Base-by-base conservation (phyloP, 164 flowering plant species). In the Protea cynaroides region DNA sequence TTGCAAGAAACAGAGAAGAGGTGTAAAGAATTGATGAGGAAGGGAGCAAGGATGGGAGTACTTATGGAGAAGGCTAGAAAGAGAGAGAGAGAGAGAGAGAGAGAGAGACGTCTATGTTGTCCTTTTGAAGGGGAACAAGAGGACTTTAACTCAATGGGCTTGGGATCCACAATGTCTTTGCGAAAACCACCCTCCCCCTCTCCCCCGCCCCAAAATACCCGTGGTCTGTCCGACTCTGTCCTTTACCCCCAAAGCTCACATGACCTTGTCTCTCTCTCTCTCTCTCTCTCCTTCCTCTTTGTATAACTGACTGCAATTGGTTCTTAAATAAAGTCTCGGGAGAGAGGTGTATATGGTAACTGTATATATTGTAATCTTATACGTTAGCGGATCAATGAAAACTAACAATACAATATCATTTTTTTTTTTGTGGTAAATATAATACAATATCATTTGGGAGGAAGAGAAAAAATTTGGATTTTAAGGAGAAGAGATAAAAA, bases 181-280 rank as follows among this genome's bases (percentile, higher is more conserved):
- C 34, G 63, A 58, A 55, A 69, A 67, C 81, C 79, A 78, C 65
- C n/a, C n/a, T n/a, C n/a, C n/a, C n/a, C n/a, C n/a, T n/a, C n/a
- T n/a, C n/a, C n/a, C n/a, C n/a, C n/a, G 38, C 53, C 69, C 77
- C 85, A 72, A 76, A 81, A 65, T 77, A 77, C 81, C 84, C 75
- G 72, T 79, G 78, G 75, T n/a, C n/a, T n/a, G n/a, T n/a, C n/a
- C n/a, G n/a, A n/a, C n/a, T 65, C 81, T 77, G 79, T 78, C 73
- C 64, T 68, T 70, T 70, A 76, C 76, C 78, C 82, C 83, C 78
- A 80, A 78, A 77, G 17, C 73, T 79, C 82, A 78, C 83, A 79
- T 73, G 78, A 62, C 76, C 54, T 24, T 78, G 68, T 71, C 70
- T 73, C 71, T 69, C 25, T n/a, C 44, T 13, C 38, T 24, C 65